Conservation (phyloP, 768 basidiomycete species). For the Lactarius pseudohatsudake region DNA sequence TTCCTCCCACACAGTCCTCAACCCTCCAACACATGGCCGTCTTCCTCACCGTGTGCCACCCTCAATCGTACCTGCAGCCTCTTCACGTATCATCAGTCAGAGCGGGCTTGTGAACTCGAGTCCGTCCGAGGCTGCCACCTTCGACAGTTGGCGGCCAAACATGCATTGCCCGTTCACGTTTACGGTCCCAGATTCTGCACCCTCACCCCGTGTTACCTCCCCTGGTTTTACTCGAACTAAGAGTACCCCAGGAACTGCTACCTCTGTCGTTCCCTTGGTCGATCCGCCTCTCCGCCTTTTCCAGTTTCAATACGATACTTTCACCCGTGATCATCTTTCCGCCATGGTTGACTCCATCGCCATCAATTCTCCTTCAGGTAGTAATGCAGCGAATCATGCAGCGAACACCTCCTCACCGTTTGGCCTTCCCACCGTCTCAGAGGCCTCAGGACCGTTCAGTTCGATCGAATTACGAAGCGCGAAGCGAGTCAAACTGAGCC, state of each 20-base stretch:
- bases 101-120: constrained; percentile 53
- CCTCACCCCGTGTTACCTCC: constrained; percentile 31
- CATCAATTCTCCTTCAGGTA: constrained; percentile 65
- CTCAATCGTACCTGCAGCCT: neutral
- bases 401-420: constrained; percentile 49
- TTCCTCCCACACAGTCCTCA: constrained; percentile 28
- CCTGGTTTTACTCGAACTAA: constrained; percentile 67
- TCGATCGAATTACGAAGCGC: constrained; percentile 63
- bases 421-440: constrained; percentile 48
- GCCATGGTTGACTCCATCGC: constrained; percentile 95
- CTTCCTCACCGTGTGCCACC: constrained; percentile 35
- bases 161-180: constrained; percentile 74
- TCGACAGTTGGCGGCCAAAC: constrained; percentile 46
- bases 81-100: neutral
- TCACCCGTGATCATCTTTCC: constrained; percentile 90
- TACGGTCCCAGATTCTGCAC: constrained; percentile 50
- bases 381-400: constrained; percentile 43
- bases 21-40: constrained; percentile 33
- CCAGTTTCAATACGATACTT: constrained; percentile 94
- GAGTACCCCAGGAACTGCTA: constrained; percentile 36
- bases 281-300: constrained; percentile 84
- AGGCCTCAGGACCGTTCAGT: constrained; percentile 43
- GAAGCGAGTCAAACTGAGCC: constrained; percentile 80
- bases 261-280: constrained; percentile 43
- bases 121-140: constrained; percentile 45